These are phyloP conservation scores for Penicillium coffeae DNA, from an alignment of 495 filamentous ascomycete genomes.

Conservation along the genomic window DNA sequence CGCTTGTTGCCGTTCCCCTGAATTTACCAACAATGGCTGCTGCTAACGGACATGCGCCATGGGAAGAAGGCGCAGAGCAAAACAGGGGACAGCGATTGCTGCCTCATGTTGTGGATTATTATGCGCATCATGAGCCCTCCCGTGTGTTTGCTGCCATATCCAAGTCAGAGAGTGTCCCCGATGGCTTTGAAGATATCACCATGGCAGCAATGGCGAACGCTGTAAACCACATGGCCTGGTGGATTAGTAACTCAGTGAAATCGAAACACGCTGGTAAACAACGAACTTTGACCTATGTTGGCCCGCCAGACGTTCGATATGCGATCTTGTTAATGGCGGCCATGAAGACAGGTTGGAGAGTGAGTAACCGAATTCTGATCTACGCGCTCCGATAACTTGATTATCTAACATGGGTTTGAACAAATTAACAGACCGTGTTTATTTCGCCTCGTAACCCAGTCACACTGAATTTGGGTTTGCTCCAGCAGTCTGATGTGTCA, in stretches of 20 bases:
- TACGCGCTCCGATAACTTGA: neutral
- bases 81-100: conserved; percentile 11
- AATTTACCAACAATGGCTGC: too few species aligned
- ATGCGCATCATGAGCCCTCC: conserved; percentile 16
- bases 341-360: conserved; percentile 33
- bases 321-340: conserved; percentile 26
- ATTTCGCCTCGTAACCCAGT: conserved; percentile 10
- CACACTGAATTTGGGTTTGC: conserved; percentile 12
- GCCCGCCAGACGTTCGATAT: conserved; percentile 25
- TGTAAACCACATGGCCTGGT: conserved; percentile 21
- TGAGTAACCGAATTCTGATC: conserved; percentile 5
- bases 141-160: conserved; percentile 22
- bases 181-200: conserved; percentile 24
- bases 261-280: neutral
- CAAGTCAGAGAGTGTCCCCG: conserved; percentile 8
- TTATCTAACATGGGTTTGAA: neutral
- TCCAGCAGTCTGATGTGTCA: conserved; percentile 13
- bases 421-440: conserved; percentile 8
- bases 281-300: conserved; percentile 26
- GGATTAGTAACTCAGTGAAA: conserved; percentile 12
- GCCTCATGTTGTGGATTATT: conserved; percentile 17
- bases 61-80: conserved; percentile 14
- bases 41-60: conserved; percentile 2
- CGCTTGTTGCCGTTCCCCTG: too few species aligned
- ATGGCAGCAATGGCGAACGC: conserved; percentile 21